These are phyloP conservation scores for Ceratopteris richardii DNA, from an alignment of 75 land plant genomes.

Conservation along the genomic window DNA sequence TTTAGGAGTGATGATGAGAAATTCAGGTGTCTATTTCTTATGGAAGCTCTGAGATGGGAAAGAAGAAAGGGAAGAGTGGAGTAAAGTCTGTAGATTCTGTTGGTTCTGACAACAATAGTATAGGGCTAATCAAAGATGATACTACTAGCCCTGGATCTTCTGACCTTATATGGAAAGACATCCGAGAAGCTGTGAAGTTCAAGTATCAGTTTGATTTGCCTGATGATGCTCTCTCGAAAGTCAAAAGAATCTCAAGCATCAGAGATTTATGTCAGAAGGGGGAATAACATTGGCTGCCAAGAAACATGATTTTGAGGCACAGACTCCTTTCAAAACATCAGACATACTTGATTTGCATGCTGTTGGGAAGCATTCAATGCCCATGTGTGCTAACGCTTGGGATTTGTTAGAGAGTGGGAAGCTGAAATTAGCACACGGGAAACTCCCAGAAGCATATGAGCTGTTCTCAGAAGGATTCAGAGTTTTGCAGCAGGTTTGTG, in stretches of 20 bases:
- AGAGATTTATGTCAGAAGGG: slow-evolving; percentile 94
- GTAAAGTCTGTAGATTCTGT: no score
- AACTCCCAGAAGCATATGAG: slow-evolving; percentile 87
- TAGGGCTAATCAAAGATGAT: no score
- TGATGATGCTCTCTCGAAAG: slow-evolving; percentile 48
- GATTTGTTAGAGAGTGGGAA: slow-evolving; percentile 87
- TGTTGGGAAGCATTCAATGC: slow-evolving; percentile 87
- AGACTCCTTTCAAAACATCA: slow-evolving; percentile 56
- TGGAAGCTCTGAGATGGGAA: no score
- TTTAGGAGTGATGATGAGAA: no score
- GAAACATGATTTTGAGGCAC: slow-evolving; percentile 53
- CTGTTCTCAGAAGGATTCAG: slow-evolving; percentile 85
- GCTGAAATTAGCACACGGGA: slow-evolving; percentile 72
- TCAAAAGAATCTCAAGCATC: slow-evolving; percentile 64
- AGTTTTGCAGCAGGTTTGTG: slow-evolving; percentile 96
- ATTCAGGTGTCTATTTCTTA: no score
- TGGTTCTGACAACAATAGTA: no score
- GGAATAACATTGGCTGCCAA: slow-evolving; percentile 75
- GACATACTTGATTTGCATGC: slow-evolving; percentile 87
- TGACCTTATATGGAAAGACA: no score
- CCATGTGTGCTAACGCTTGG: slow-evolving; percentile 83
- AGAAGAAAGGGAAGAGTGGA: no score
- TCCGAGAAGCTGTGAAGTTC: no score
- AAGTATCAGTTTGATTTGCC: slow-evolving; percentile 91
- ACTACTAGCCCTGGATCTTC: no score